Base-by-base conservation (phyloP, 805 yeast species). In the Saccharomycopsis selenospora region DNA sequence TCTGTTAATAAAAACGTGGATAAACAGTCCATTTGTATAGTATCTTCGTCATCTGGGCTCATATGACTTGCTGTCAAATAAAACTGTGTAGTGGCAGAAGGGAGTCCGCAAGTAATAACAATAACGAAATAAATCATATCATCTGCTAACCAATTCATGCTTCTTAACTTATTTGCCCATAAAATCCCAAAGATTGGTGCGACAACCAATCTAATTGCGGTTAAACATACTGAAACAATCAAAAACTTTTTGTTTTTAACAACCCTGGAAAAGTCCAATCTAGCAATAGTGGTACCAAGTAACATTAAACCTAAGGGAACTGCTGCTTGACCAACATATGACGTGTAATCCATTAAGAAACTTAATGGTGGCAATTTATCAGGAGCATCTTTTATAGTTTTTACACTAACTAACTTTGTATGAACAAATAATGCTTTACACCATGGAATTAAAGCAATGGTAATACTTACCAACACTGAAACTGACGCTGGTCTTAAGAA, bases 11-110 rank as follows among this genome's bases (percentile, higher is more conserved):
- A 74, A 23, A 75, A 71, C 8, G 85, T 70, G 0, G 95, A 89
- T 49, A 89, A 68, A 59, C 91, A 82, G 59, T 89, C 95, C 79
- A 88, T 79, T 62, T 87, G 90, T 13, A 75, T 55, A 54, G 73
- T 77, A 30, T 70, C 72, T 2, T 70, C 68, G 3, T 70, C 59
- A 28, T 61, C 67, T 2, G 57, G 52, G 14, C 93, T 95, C 1
- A 90, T 80, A 63, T 82, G 86, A 59, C 87, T 80, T 2, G 96
- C 91, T 2, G 98, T 90, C 55, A 90, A 73, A 64, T 89, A 91
- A 13, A 91, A 82, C 59, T 88, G 82, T 0, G 93, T 74, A 0
- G 97, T 91, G 0, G 96, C 95, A 45, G 86, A 82, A 0, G 98
- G 98, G 50, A 87, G 75, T 0, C 91, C 82, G 62, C 80, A 85